Evolutionary conservation across 2,329 filamentous ascomycete genomes (phyloP).

Genomic region (Stagonosporopsis vannaccii): DNA sequence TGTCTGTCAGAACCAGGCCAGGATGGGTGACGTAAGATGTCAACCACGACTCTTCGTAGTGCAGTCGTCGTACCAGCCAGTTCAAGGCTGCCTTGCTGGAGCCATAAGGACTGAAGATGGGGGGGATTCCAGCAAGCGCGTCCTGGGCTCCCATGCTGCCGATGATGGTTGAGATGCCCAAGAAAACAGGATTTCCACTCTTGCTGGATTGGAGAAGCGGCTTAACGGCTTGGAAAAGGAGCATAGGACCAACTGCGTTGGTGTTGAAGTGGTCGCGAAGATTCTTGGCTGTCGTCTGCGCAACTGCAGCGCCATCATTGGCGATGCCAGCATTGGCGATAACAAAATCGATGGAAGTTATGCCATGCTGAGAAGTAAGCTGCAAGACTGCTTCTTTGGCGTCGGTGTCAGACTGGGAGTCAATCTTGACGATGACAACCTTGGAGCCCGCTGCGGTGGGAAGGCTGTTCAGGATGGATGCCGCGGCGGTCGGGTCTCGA

Average conservation of each 20-base stretch:
- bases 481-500: neutral
- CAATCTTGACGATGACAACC: neutral
- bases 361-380: neutral
- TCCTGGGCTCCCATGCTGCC: neutral
- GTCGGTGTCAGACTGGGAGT: neutral
- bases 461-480: neutral
- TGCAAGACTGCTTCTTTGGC: neutral
- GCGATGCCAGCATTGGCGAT: conserved; percentile 1
- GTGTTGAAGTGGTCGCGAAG: conserved; percentile 1
- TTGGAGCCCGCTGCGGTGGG: neutral
- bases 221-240: neutral
- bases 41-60: conserved; percentile 1
- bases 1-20: conserved; percentile 1
- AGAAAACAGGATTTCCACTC: neutral
- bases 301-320: neutral
- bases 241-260: neutral
- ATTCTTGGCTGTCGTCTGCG: neutral
- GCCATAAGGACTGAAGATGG: neutral
- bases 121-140: neutral
- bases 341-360: neutral
- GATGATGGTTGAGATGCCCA: neutral
- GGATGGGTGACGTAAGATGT: neutral
- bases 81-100: neutral
- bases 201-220: neutral
- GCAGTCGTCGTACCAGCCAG: neutral